Evolutionary conservation across 371 early-diverging fungal species (phyloP), one percentile per base, ranked within the genome.

Genomic region (Mucor irregularis): DNA sequence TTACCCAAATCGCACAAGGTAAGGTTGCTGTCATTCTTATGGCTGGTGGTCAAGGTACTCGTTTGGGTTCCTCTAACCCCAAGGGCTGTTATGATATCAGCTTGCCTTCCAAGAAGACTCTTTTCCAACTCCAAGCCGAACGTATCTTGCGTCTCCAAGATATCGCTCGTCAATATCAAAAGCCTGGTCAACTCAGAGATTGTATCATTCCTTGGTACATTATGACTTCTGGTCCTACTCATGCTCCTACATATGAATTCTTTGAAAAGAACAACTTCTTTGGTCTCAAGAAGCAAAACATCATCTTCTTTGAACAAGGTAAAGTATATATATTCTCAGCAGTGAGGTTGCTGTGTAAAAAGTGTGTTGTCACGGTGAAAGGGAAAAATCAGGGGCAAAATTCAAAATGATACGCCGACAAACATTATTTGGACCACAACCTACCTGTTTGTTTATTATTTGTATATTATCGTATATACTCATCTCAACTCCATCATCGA

Each of bases 181-280:
- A 61, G 34, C 64, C 73, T 47, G 47, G 52, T 29, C 55, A 62
- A 49, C 58, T 47, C 28, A 56, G 53, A 9, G 56, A 71, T 17
- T 76, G 84, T 29, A 75, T 87, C 40, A 90, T 95, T 53, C 96
- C 94, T 45, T 96, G 94, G 94, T 93, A 92, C 64, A 90, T 96
- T 66, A 96, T 96, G 97, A 93, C 93, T 44, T 93, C 94, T 21
- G 96, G 92, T 10, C 95, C 97, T 19, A 96, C 97, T 16, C 83
- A 88, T 56, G 78, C 52, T 3, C 88, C 90, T 22, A 96, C 96
- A 30, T 82, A 81, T 42, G 55, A 70, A 11, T 91, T 82, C 69
- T 96, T 96, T 76, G 80, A 81, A 61, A 66, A 81, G 26, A 53
- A 91, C 76, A 66, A 77, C 60, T 94, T 74, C 76, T 96, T 93